Percentiles rank a stretch among this genome's conserved stretches.
phyloP scores from a whole-genome alignment of 495 filamentous ascomycete genomes.

The Tuber melanosporum region DNA sequence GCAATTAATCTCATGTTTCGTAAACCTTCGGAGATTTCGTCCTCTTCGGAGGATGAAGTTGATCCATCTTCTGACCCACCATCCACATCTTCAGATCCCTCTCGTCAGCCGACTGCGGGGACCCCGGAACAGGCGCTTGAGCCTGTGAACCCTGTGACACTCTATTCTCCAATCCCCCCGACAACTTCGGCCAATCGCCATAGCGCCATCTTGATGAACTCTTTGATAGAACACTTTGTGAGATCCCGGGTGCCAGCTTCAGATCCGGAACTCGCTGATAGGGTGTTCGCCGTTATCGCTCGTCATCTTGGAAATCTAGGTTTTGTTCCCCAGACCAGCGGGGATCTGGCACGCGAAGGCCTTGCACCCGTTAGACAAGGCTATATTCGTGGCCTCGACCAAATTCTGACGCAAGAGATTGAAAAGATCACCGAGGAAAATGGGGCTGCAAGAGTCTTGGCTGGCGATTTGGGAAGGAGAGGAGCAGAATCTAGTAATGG shows the following conservation, averaged over 20 bases:
- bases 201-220: conserved; percentile 19
- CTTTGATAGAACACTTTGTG: conserved; percentile 22
- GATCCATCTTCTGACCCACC: conserved; percentile 8
- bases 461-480: conserved; percentile 11
- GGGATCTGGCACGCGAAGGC: conserved; percentile 24
- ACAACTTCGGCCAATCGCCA: conserved; percentile 14
- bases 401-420: conserved; percentile 16
- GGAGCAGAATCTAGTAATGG: neutral
- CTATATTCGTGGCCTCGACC: conserved; percentile 21
- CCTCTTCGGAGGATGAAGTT: conserved; percentile 12
- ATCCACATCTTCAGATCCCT: conserved; percentile 9
- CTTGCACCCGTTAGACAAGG: conserved; percentile 22
- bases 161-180: conserved; percentile 22
- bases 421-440: conserved; percentile 18
- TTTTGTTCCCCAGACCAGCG: conserved; percentile 25
- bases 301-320: conserved; percentile 22
- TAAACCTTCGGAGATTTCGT: conserved; percentile 21
- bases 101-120: neutral
- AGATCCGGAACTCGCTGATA: conserved; percentile 19
- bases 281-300: conserved; percentile 13
- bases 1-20: conserved; percentile 24
- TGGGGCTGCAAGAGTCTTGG: neutral
- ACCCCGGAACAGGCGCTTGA: conserved; percentile 10
- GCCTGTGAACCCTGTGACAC: conserved; percentile 16
- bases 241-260: conserved; percentile 9